phyloP scores from a whole-genome alignment of 257 asterid species.

The Jasminum sambac region DNA sequence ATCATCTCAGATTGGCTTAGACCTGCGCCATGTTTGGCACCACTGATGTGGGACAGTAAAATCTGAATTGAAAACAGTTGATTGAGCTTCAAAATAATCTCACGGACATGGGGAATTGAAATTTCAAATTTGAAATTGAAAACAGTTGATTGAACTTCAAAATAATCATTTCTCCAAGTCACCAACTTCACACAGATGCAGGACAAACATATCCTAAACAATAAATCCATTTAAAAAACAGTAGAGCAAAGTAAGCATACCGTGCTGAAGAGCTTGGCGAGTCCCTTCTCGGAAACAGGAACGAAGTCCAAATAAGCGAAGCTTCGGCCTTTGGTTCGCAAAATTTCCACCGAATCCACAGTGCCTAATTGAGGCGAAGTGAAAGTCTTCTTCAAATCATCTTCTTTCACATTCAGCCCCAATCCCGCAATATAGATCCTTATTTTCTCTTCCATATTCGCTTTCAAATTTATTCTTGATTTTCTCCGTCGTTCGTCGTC shows the following conservation, averaged over 20 bases:
- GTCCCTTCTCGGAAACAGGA: constrained; percentile 85
- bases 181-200: background rate
- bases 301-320: constrained; percentile 76
- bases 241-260: constrained; percentile 27
- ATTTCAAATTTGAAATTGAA: too few relatives aligned
- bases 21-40: background rate
- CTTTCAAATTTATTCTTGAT: background rate
- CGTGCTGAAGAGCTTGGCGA: constrained; percentile 85
- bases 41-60: background rate
- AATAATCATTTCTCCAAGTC: background rate
- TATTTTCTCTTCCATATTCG: constrained; percentile 33
- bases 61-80: too few relatives aligned
- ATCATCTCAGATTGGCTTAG: background rate
- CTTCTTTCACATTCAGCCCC: constrained; percentile 59
- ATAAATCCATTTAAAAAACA: background rate
- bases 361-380: constrained; percentile 68
- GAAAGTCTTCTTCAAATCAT: constrained; percentile 72
- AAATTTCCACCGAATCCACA: constrained; percentile 68
- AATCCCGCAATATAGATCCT: constrained; percentile 81
- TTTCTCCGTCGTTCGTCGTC: background rate
- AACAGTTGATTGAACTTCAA: background rate
- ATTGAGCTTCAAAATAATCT: too few relatives aligned
- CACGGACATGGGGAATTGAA: too few relatives aligned
- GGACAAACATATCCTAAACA: background rate
- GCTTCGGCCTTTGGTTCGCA: constrained; percentile 82